Evolutionary conservation across 2,329 filamentous ascomycete genomes (phyloP).

Genomic region (Dactylellina leptospora): DNA sequence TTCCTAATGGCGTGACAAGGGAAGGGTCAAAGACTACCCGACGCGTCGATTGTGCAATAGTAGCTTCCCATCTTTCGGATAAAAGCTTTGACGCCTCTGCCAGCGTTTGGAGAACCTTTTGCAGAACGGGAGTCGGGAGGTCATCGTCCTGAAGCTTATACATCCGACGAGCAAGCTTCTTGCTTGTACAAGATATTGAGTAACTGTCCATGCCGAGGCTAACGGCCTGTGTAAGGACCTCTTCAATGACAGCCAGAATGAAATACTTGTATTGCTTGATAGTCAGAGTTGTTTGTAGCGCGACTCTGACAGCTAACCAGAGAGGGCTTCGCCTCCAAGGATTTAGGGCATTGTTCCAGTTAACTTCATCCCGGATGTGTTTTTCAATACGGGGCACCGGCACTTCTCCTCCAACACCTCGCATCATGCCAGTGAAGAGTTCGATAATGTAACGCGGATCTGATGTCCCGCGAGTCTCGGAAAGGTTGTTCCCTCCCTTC

Average conservation of each 20-base stretch:
- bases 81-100: not conserved
- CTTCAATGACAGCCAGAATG: slow-evolving; percentile 59
- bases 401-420: slow-evolving; percentile 59
- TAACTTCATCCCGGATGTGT: slow-evolving; percentile 67
- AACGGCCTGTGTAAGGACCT: slow-evolving; percentile 58
- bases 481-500: slow-evolving; percentile 46
- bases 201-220: slow-evolving; percentile 54
- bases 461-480: slow-evolving; percentile 64
- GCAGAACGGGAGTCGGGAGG: slow-evolving; percentile 60
- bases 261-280: slow-evolving; percentile 20
- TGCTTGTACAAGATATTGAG: slow-evolving; percentile 17
- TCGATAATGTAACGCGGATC: slow-evolving; percentile 66
- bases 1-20: not conserved
- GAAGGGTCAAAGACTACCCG: not conserved
- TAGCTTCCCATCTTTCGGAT: not conserved
- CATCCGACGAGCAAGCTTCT: slow-evolving; percentile 60
- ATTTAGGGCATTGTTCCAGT: slow-evolving; percentile 58
- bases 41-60: not conserved
- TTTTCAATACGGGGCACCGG: slow-evolving; percentile 62
- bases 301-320: slow-evolving; percentile 68
- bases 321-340: slow-evolving; percentile 65
- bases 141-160: slow-evolving; percentile 62
- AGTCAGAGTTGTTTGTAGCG: slow-evolving; percentile 61
- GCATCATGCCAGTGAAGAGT: slow-evolving; percentile 63
- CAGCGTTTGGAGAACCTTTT: not conserved